These are phyloP conservation scores for Microdochium bolleyi DNA, from an alignment of 2,329 filamentous ascomycete genomes.

Conservation along the genomic window DNA sequence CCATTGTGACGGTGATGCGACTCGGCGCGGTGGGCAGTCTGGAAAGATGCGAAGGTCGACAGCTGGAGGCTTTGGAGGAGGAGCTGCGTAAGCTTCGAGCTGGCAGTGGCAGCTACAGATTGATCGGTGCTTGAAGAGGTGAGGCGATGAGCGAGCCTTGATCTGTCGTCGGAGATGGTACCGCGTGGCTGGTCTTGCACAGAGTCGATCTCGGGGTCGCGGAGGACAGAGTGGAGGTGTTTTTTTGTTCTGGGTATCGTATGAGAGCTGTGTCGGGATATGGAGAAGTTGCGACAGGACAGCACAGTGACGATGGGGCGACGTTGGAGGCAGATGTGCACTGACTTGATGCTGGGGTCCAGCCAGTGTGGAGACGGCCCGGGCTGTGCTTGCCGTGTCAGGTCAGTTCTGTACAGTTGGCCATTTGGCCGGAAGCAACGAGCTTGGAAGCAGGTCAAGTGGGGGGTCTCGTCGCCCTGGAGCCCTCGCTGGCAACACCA, in stretches of 20 bases:
- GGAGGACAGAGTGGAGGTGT: not conserved
- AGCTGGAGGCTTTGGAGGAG: not conserved
- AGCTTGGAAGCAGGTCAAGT: not conserved
- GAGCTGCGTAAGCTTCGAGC: not conserved
- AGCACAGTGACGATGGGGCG: not conserved
- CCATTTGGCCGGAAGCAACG: not conserved
- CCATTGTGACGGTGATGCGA: conserved; percentile 42
- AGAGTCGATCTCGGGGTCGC: not conserved
- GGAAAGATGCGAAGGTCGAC: not conserved
- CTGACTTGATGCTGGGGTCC: not conserved
- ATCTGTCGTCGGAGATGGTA: not conserved
- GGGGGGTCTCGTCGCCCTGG: not conserved
- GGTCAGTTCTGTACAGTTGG: conserved; percentile 1
- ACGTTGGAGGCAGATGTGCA: not conserved
- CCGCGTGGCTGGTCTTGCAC: not conserved
- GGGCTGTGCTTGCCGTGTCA: not conserved
- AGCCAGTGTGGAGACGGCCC: not conserved
- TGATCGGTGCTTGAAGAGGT: not conserved
- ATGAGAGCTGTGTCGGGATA: not conserved
- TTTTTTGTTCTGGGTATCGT: no score
- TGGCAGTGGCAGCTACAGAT: not conserved
- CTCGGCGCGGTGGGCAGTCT: not conserved
- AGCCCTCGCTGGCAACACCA: not conserved
- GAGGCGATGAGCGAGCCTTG: not conserved
- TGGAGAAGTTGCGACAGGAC: not conserved